Conservation (phyloP, 106 monocot genomes). For the Dioscorea zingiberensis region DNA sequence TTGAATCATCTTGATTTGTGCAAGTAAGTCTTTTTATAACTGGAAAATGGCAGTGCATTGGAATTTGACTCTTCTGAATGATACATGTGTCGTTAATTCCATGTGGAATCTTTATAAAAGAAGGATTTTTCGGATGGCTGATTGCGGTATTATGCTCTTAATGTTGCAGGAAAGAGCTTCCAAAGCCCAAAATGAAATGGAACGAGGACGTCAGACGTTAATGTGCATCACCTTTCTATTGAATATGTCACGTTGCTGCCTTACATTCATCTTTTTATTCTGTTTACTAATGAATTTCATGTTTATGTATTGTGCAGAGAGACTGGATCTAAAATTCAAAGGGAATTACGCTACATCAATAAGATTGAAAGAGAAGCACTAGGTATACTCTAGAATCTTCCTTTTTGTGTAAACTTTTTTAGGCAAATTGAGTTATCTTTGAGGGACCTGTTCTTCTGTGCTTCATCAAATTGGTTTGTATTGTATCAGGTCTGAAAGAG, state of each 20-base stretch:
- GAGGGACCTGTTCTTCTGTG: neutral
- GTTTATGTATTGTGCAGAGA: neutral
- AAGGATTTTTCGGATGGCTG: no score
- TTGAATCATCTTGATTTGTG: no score
- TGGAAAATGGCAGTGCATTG: no score
- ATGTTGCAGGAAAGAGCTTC: constrained; percentile 8
- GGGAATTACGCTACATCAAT: constrained; percentile 2
- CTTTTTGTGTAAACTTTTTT: neutral
- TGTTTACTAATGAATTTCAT: neutral
- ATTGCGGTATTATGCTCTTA: neutral
- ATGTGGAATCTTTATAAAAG: no score
- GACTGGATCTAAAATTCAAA: neutral
- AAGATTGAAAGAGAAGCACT: constrained; percentile 1
- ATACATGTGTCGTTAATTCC: no score
- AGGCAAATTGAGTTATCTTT: neutral
- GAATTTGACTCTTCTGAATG: no score
- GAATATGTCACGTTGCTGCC: neutral
- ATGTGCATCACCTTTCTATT: neutral
- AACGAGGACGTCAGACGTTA: neutral
- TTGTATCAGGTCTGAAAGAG: constrained; percentile 11
- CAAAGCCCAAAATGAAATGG: constrained; percentile 5
- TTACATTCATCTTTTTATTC: neutral
- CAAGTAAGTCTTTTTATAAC: no score
- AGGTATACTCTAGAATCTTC: neutral
- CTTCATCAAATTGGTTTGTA: neutral